Evolutionary conservation across 2,329 filamentous ascomycete genomes (phyloP), one percentile per base, ranked within the genome.

Genomic region (Aspergillus thermomutatus): DNA sequence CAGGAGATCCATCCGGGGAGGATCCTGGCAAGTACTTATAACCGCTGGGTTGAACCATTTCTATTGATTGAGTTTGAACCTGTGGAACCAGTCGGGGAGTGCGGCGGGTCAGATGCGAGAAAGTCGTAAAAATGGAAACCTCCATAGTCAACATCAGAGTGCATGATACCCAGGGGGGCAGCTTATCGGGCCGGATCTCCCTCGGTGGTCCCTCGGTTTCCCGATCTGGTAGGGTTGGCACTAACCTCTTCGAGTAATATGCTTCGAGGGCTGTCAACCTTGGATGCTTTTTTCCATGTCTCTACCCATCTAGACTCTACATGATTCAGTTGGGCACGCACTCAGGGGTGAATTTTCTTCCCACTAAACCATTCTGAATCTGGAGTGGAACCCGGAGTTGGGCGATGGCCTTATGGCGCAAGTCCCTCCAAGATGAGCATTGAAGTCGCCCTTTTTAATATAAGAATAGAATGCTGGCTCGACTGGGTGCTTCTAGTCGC

Each of bases 191-290:
- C 41, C 48, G 54, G 40, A 46, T 37, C 50, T 46, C 37, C 40
- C 41, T 53, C 47, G 37, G 37, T 26, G 37, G 17, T 45, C 37
- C 31, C 28, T 49, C 21, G 40, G 21, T 68, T 68, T 9, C 67
- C 66, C 25, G 21, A 63, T 62, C 19, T 27, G 59, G 62, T 59
- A 14, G 9, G n/a, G n/a, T n/a, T 1, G 2, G 4, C 47, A 49
- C 61, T 68, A 65, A 21, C 61, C 59, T 0, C 1, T 60, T 51
- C 2, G 1, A 55, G 67, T 1, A 68, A 66, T 57, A 67, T 67
- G 53, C 55, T 47, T 59, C 65, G 65, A 60, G 2, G 3, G 7
- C 40, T 43, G n/a, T 43, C 40, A 17, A 34, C 5, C 11, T 5
- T 14, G 31, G 31, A 31, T 31, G 28, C 10, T 31, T 31, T 28